phyloP scores from a whole-genome alignment of 2,329 filamentous ascomycete species.

The Lasiodiplodia hormozganensis region DNA sequence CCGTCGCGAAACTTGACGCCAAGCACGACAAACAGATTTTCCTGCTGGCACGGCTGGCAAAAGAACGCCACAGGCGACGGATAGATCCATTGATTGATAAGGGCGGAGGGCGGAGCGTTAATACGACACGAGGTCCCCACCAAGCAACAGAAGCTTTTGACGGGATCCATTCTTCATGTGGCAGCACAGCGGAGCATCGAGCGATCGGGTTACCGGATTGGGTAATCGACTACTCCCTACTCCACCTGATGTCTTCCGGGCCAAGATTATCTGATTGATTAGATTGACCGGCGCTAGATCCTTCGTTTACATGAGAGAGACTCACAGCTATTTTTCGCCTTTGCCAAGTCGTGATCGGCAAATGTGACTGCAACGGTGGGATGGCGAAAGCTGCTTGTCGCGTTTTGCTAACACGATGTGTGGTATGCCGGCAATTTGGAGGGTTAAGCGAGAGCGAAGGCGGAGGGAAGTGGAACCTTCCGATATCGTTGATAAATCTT shows the following conservation, averaged over 20 bases:
- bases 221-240: background rate
- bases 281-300: background rate
- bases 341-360: background rate
- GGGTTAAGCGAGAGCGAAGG: background rate
- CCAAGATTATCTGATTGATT: slow-evolving; percentile 11
- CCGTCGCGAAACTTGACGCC: background rate
- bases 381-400: too few relatives aligned
- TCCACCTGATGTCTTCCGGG: background rate
- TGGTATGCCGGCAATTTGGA: background rate
- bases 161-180: too few relatives aligned
- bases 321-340: background rate
- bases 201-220: background rate
- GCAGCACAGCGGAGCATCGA: background rate
- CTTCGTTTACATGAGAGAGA: background rate
- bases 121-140: too few relatives aligned
- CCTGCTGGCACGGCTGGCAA: background rate
- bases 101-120: background rate
- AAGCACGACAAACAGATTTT: background rate
- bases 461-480: background rate
- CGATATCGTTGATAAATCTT: background rate
- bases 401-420: background rate
- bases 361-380: background rate
- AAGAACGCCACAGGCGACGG: background rate
- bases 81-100: slow-evolving; percentile 5
- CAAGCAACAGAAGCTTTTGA: too few relatives aligned